phyloP scores from a whole-genome alignment of 768 basidiomycete genomes.

The Rhodotorula paludigena region DNA sequence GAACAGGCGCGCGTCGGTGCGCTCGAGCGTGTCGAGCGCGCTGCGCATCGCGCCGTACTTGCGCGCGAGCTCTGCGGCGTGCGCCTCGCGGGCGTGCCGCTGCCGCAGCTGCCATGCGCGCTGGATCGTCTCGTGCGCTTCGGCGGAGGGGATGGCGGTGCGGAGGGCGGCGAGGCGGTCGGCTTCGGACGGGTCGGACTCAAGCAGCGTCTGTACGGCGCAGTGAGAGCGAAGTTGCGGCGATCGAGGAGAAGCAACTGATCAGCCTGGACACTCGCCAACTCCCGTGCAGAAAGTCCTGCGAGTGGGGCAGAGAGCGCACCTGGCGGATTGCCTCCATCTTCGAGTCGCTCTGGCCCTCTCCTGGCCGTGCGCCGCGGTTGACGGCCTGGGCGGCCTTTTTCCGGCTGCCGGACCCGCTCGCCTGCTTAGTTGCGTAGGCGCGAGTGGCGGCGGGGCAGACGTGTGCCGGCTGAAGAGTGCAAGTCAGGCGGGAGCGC shows the following conservation, averaged over 20 bases:
- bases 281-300: background rate
- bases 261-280: too few relatives aligned
- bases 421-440: constrained; percentile 18
- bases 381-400: constrained; percentile 10
- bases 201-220: constrained; percentile 22
- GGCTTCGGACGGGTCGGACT: constrained; percentile 23
- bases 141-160: constrained; percentile 76
- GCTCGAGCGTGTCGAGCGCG: constrained; percentile 76
- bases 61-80: constrained; percentile 63
- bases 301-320: background rate
- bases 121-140: constrained; percentile 87
- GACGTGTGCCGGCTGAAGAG: background rate
- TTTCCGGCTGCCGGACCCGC: constrained; percentile 13
- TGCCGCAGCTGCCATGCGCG: constrained; percentile 81
- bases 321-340: constrained; percentile 33
- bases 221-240: background rate
- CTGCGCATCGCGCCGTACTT: constrained; percentile 75
- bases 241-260: background rate
- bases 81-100: constrained; percentile 65
- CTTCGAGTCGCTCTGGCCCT: constrained; percentile 13
- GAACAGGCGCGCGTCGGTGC: constrained; percentile 40
- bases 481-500: background rate
- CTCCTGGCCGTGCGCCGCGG: constrained; percentile 15
- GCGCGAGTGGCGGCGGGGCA: background rate
- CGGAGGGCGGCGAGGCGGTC: constrained; percentile 56